phyloP scores from a whole-genome alignment of 169 alveolate species.

The Plasmodium yoelii region DNA sequence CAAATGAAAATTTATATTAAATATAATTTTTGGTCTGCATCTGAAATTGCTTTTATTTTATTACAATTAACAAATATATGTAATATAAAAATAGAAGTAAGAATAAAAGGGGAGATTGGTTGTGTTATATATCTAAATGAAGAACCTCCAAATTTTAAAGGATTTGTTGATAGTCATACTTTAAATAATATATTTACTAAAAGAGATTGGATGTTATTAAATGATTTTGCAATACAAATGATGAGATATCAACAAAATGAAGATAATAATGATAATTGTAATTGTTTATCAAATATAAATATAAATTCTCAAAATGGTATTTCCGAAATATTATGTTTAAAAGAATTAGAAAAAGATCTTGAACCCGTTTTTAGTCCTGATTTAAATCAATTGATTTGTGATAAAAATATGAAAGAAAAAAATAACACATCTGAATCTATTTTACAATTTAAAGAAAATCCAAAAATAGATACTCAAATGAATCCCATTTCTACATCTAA shows the following conservation, averaged over 20 bases:
- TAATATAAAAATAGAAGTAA: conserved; percentile 80
- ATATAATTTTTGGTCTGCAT: conserved; percentile 87
- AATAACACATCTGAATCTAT: not conserved
- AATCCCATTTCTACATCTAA: not conserved
- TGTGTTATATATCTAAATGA: conserved; percentile 84
- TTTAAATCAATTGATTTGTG: too few relatives aligned
- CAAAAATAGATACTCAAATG: not conserved
- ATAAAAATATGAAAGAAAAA: not conserved
- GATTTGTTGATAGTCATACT: conserved; percentile 85
- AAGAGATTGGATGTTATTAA: conserved; percentile 82
- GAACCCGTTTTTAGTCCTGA: too few relatives aligned
- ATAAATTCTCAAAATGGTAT: not conserved
- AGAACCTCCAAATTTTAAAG: conserved; percentile 78
- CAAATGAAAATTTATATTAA: conserved; percentile 86
- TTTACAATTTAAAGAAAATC: not conserved
- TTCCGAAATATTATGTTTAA: too few relatives aligned
- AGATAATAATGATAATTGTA: not conserved
- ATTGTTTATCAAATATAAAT: not conserved
- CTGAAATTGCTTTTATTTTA: conserved; percentile 85
- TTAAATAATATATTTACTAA: conserved; percentile 79
- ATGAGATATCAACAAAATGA: conserved; percentile 58
- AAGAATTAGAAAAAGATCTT: too few relatives aligned
- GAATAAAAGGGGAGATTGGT: conserved; percentile 87
- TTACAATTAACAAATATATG: conserved; percentile 78
- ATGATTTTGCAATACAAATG: conserved; percentile 83